Evolutionary conservation across 345 rosid genomes (phyloP), one percentile per base, ranked within the genome.

Genomic region (Rhodomyrtus tomentosa): DNA sequence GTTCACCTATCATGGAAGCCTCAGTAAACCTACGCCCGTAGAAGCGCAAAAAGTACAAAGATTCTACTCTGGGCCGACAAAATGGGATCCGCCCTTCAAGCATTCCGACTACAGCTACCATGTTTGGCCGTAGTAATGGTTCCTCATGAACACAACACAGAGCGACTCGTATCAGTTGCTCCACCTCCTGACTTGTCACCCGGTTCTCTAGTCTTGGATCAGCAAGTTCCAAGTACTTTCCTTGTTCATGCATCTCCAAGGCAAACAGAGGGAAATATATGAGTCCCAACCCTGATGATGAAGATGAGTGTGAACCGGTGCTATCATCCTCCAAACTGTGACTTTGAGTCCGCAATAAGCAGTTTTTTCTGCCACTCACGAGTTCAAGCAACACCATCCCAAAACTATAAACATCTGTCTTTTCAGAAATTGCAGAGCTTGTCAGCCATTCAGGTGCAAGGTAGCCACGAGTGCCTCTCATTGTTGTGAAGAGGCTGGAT

Each of bases 391-490:
- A 86, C 59, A 95, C 98, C 94, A 94, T 93, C 54, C 98, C 98
- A 32, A 90, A 95, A 86, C 98, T 94, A 84, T 95, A 95, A 40
- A 95, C 95, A 86, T 95, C 98, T 10, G 93, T 93, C 89, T 95
- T 95, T 86, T 93, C 96, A 1, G 96, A 92, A 56, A 94, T 94
- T 1, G 95, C 95, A 9, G 95, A 83, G 90, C 90, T 94, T 1
- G 96, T 94, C 22, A 94, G 92, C 98, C 98, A 94, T 88, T 94
- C 98, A 2, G 98, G 98, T 53, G 98, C 98, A 82, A 94, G 91
- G 76, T 94, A 94, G 82, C 98, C 98, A 45, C 95, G 94, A n/a
- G 98, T 93, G 79, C 98, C 98, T 91, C 98, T 87, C 98, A 94
- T 92, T 11, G 95, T 92, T 12, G 98, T 94, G 90, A 94, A 93